Base-by-base conservation (phyloP, 225 moss, liverwort and hornwort species). In the Physcomitrellopsis africana region DNA sequence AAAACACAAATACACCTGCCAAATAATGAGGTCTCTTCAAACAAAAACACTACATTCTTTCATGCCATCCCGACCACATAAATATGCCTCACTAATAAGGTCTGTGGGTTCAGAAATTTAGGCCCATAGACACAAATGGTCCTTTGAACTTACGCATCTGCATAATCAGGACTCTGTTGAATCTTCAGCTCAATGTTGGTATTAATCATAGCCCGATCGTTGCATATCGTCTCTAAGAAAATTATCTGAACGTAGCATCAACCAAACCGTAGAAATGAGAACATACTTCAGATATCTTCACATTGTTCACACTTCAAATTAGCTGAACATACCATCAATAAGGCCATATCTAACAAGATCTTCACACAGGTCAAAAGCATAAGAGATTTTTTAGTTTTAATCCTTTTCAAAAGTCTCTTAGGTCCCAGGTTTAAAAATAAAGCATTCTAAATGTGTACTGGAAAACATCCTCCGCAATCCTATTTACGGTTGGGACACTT, bases 181-280 rank as follows among this genome's bases (percentile, higher is more conserved):
- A 93, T 97, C 81, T 97, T 97, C 73, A 97, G 81, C 41, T 92
- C 91, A 32, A 97, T 92, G 72, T 97, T 97, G 43, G 84, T 89
- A 65, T 99, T 92, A 77, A 99, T 99, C 70, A 93, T 92, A 67
- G 90, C 82, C 60, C 70, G 86, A 90, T 99, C 99, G 72, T 93
- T 95, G 77, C 99, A 99, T 77, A 99, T 95, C 37, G 92, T 93
- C 75, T 99, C 99, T 77, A 99, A 79, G 64, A 99, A 99, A 75
- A 99, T 99, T 43, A 99, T 76, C 97, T 99, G 77, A 72, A 87
- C 37, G 55, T 12, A 78, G 29, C 55, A 67, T 29, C 29, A 57
- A 77, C 47, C 54, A 68, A 77, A 70, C 43, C 58, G 53, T 32
- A n/a, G 56, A 54, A 60, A 4, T 37, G 32, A 7, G 32, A 37